phyloP scores from a whole-genome alignment of 2,329 filamentous ascomycete genomes.

The Penicillium sp. region DNA sequence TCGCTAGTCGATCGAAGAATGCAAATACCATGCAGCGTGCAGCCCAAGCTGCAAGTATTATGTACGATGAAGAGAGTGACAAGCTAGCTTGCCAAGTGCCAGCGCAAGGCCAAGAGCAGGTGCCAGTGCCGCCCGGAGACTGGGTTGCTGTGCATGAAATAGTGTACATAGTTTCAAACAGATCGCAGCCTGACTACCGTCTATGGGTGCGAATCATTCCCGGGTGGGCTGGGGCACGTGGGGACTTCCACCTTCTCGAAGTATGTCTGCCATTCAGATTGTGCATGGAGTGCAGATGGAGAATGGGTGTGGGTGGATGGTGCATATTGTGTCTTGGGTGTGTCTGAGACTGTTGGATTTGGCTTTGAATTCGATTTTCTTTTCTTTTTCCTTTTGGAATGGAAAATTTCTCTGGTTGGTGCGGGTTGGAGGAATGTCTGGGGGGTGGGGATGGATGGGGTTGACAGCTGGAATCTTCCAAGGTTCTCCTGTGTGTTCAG shows the following conservation, averaged over 20 bases:
- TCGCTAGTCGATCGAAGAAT: slow-evolving; percentile 6
- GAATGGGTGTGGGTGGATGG: background rate
- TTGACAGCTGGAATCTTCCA: background rate
- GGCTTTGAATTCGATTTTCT: background rate
- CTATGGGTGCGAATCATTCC: background rate
- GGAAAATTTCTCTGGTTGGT: background rate
- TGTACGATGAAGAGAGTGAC: slow-evolving; percentile 1
- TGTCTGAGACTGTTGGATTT: background rate
- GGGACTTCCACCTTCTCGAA: slow-evolving; percentile 16
- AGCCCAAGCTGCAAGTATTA: slow-evolving; percentile 1
- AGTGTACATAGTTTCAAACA: background rate
- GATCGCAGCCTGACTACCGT: background rate
- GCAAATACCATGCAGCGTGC: background rate
- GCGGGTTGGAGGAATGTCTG: background rate
- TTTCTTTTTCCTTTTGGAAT: background rate
- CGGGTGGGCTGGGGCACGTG: background rate
- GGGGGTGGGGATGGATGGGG: background rate
- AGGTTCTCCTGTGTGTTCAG: background rate
- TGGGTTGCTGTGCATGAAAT: background rate
- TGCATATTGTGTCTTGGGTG: background rate
- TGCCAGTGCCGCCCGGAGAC: background rate
- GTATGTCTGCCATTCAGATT: slow-evolving; percentile 8
- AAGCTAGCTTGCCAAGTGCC: slow-evolving; percentile 5
- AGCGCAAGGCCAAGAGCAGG: background rate
- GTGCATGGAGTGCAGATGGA: background rate